phyloP scores from a whole-genome alignment of 495 filamentous ascomycete species.

The Friedmanniomyces simplex region DNA sequence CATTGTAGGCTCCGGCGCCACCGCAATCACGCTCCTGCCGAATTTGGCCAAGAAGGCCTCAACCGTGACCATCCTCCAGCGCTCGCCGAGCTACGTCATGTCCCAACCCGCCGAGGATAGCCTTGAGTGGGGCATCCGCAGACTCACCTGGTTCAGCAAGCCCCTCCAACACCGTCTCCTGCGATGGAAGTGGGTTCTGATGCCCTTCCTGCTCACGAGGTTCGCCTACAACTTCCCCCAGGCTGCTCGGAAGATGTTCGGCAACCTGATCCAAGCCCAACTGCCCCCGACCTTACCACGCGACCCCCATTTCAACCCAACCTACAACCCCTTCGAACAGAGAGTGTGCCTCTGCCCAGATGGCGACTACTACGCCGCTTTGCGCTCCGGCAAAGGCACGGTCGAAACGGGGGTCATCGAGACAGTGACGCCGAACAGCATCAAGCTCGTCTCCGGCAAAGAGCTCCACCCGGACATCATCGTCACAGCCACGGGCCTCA shows the following conservation, averaged over 20 bases:
- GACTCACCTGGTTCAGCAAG: constrained; percentile 33
- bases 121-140: constrained; percentile 25
- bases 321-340: constrained; percentile 65
- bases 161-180: constrained; percentile 32
- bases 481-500: constrained; percentile 64
- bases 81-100: constrained; percentile 48
- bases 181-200: constrained; percentile 39
- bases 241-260: constrained; percentile 39
- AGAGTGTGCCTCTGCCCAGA: constrained; percentile 61
- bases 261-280: constrained; percentile 31
- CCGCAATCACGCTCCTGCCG: constrained; percentile 47
- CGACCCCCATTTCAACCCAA: constrained; percentile 61
- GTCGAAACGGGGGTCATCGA: constrained; percentile 61
- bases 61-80: constrained; percentile 48
- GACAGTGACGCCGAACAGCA: constrained; percentile 48
- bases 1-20: constrained; percentile 49
- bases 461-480: constrained; percentile 58
- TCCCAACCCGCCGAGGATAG: constrained; percentile 37
- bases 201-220: constrained; percentile 39
- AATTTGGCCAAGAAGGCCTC: constrained; percentile 38
- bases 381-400: constrained; percentile 46
- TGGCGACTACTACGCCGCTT: constrained; percentile 58
- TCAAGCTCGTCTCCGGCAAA: constrained; percentile 46
- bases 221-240: constrained; percentile 49
- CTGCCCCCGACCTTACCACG: constrained; percentile 46